Evolutionary conservation across 257 asterid species (phyloP).

Genomic region (Catharanthus roseus): DNA sequence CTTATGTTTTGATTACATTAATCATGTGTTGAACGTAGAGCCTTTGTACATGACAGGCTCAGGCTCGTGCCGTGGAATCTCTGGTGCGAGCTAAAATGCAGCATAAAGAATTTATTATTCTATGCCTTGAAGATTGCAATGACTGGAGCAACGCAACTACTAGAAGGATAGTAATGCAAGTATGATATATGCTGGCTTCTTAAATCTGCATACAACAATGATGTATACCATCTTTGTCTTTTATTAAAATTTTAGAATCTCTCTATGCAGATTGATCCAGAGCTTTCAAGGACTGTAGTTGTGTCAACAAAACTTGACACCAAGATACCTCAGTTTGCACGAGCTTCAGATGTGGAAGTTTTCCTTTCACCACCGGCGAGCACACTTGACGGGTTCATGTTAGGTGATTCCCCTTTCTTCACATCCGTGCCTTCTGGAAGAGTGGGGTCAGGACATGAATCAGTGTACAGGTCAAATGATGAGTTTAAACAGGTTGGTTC

Average conservation of each 20-base stretch:
- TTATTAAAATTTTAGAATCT: neutral
- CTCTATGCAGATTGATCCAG: constrained; percentile 77
- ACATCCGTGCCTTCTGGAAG: constrained; percentile 98
- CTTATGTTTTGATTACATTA: constrained; percentile 15
- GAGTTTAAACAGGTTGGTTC: constrained; percentile 82
- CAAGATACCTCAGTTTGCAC: constrained; percentile 92
- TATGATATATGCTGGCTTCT: constrained; percentile 19
- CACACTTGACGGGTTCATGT: constrained; percentile 90
- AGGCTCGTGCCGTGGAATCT: constrained; percentile 94
- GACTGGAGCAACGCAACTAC: constrained; percentile 98
- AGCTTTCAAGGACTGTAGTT: constrained; percentile 87
- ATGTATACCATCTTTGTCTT: neutral
- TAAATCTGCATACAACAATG: neutral
- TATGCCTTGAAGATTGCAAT: constrained; percentile 96
- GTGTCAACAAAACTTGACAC: constrained; percentile 97
- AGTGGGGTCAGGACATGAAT: constrained; percentile 82
- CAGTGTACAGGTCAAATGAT: constrained; percentile 89
- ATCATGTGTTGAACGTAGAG: constrained; percentile 20
- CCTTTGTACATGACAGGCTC: constrained; percentile 47
- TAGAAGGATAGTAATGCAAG: constrained; percentile 96
- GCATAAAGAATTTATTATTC: constrained; percentile 87
- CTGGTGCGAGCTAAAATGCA: constrained; percentile 94
- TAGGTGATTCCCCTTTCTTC: constrained; percentile 96
- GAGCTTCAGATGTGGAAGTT: constrained; percentile 96
- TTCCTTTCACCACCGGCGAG: constrained; percentile 92